A percentile compares a stretch with the other conserved stretches of the same genome.
Conservation (phyloP, 1,284 basidiomycete species). For the Austroboletus sp. region DNA sequence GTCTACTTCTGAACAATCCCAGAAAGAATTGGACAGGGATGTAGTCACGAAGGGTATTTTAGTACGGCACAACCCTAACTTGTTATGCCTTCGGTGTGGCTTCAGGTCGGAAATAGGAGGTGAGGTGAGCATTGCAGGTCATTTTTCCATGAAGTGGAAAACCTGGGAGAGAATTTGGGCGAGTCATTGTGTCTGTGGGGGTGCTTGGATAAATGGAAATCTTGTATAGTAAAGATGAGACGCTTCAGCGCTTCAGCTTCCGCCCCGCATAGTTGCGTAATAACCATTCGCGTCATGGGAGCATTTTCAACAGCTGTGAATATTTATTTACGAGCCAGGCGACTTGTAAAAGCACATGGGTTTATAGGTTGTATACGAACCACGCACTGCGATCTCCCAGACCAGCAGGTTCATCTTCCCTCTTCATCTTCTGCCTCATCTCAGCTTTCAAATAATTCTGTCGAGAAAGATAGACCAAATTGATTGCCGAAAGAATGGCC, state of each 20-base stretch:
- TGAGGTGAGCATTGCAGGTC: constrained; percentile 27
- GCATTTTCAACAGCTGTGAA: background rate
- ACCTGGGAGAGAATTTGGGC: constrained; percentile 59
- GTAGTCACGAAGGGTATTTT: constrained; percentile 56
- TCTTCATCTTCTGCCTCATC: constrained; percentile 11
- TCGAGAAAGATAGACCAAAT: constrained; percentile 23
- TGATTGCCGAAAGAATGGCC: constrained; percentile 29
- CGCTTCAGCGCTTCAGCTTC: no score
- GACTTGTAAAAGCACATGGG: constrained; percentile 1
- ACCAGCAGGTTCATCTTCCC: constrained; percentile 15
- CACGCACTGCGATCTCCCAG: constrained; percentile 30
- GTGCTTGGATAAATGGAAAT: constrained; percentile 43
- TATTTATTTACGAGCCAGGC: background rate
- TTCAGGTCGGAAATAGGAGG: constrained; percentile 46
- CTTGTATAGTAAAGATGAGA: background rate
- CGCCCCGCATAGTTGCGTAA: no score
- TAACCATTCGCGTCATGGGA: no score
- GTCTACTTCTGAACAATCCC: constrained; percentile 23
- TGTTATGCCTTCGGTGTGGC: constrained; percentile 56
- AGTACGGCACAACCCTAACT: constrained; percentile 31
- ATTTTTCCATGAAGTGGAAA: constrained; percentile 45
- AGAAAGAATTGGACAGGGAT: constrained; percentile 47
- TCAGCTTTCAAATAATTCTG: constrained; percentile 23
- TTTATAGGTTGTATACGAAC: constrained; percentile 28
- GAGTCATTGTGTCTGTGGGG: constrained; percentile 62